Conservation (phyloP, 176 grass and related monocot species). For the Rhynchospora breviuscula region DNA sequence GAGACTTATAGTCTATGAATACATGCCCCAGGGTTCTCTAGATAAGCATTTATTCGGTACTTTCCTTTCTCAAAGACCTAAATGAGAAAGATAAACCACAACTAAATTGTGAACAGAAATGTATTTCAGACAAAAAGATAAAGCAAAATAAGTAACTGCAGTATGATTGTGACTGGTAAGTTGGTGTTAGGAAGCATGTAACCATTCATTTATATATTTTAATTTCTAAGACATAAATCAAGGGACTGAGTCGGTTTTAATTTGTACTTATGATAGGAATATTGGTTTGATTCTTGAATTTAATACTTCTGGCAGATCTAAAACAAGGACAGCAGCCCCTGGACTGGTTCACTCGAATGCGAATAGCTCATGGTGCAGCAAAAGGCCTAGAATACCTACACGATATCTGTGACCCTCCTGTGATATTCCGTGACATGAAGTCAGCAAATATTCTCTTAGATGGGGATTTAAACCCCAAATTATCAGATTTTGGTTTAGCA, state of each 20-base stretch:
- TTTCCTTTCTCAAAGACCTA: background rate
- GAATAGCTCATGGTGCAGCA: slow-evolving; percentile 69
- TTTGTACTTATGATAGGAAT: background rate
- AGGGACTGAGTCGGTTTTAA: background rate
- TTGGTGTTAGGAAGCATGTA: background rate
- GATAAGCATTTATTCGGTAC: slow-evolving; percentile 80
- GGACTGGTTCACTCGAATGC: slow-evolving; percentile 85
- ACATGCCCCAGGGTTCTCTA: slow-evolving; percentile 48
- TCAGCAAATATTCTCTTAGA: slow-evolving; percentile 74
- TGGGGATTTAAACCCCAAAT: slow-evolving; percentile 51
- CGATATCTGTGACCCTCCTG: slow-evolving; percentile 68
- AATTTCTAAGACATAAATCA: background rate
- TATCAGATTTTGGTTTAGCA: slow-evolving; percentile 84
- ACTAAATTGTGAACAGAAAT: too few relatives aligned
- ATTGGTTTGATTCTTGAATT: background rate
- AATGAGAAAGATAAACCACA: too few relatives aligned
- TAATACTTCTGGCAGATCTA: slow-evolving; percentile 35
- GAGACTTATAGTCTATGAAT: slow-evolving; percentile 83
- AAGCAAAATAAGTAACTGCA: background rate
- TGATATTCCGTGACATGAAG: slow-evolving; percentile 89
- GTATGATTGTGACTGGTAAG: background rate
- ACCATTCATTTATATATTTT: background rate
- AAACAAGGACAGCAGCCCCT: slow-evolving; percentile 42
- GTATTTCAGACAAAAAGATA: background rate
- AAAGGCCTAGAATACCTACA: slow-evolving; percentile 91